Conservation (phyloP, 164 flowering plant genomes). For the Cinnamomum chago region DNA sequence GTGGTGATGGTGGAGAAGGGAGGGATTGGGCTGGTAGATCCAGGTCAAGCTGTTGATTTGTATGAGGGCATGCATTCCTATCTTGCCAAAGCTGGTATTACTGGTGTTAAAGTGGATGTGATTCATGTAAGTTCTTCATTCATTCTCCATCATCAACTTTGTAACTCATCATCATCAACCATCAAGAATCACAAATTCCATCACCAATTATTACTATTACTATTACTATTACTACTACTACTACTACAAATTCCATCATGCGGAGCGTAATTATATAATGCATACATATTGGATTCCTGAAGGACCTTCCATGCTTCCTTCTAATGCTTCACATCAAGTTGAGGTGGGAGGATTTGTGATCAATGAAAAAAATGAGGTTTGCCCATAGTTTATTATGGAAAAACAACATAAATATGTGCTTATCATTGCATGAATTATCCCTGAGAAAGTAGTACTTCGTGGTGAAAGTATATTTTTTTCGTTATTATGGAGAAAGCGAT, state of each 20-base stretch:
- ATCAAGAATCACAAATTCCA: too few relatives aligned
- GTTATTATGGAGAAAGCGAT: background rate
- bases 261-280: slow-evolving; percentile 77
- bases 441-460: background rate
- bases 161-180: too few relatives aligned
- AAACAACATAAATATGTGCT: background rate
- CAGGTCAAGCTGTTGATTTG: background rate
- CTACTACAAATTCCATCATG: too few relatives aligned
- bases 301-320: slow-evolving; percentile 80
- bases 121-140: background rate
- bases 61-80: slow-evolving; percentile 5
- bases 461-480: background rate
- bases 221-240: too few relatives aligned
- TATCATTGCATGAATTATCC: background rate
- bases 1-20: slow-evolving; percentile 1
- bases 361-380: slow-evolving; percentile 75
- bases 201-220: too few relatives aligned
- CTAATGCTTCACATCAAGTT: slow-evolving; percentile 84
- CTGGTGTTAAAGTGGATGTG: slow-evolving; percentile 4
- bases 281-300: slow-evolving; percentile 87
- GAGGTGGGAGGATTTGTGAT: slow-evolving; percentile 93
- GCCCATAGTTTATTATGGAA: background rate
- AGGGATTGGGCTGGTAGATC: background rate
- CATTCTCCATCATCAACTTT: background rate
- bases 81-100: background rate